Base-by-base conservation (phyloP, 352 stramenopile species). In the Phytopythium litorale region DNA sequence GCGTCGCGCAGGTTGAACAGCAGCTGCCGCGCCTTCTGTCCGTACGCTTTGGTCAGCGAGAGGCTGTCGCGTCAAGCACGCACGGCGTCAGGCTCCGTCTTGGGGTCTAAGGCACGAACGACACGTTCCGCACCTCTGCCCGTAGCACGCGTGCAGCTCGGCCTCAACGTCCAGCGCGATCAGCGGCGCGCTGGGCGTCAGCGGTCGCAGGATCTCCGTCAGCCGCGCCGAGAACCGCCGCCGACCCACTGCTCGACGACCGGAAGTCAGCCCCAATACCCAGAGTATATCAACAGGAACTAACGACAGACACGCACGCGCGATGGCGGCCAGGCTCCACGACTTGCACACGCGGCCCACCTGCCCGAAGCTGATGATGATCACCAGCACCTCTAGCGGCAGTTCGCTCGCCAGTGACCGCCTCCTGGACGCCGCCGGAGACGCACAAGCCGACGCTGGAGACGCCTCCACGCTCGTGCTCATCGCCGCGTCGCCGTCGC, bases 1-100 rank as follows among this genome's bases (percentile, higher is more conserved):
- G 62, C 65, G 71, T 95, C 84, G 37, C 89, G 89, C 15, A 95
- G 64, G 56, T 95, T 95, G 72, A 95, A 95, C 51, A 92, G 60
- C 40, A 95, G 72, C 55, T 88, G 84, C 30, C 86, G 74, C 32
- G 84, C 86, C 64, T 92, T 92, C 58, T 93, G 82, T 3, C 75
- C 81, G 62, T 95, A 95, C 9, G 77, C 73, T 58, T 91, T 95
- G 8, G 86, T 80, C 13, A 95, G 59, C 7, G 78, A 81, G 48
- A 76, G 87, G 46, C 84, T 89, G 56, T n/a, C 55, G 23, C 12
- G 16, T 16, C 62, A 35, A 37, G 50, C 9, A 55, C 25, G 43
- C 18, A 54, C 15, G 45, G 35, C 8, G 3, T 28, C 9, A 40
- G 11, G n/a, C n/a, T n/a, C n/a, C n/a, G n/a, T n/a, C n/a, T n/a